Evolutionary conservation across 139 green algal species (phyloP).

Genomic region (Volvox africanus): DNA sequence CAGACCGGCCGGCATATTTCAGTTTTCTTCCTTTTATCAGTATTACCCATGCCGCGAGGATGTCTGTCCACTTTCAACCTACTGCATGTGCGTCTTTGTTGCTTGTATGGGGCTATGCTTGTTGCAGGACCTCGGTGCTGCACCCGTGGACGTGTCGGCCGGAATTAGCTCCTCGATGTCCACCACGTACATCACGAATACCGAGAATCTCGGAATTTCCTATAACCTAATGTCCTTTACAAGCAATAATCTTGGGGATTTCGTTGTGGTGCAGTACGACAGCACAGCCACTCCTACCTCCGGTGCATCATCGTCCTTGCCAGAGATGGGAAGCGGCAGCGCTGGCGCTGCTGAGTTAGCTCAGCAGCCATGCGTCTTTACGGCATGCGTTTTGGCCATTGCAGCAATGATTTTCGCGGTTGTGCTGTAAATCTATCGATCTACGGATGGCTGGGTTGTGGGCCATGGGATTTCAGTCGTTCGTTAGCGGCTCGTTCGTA

Average conservation of each 20-base stretch:
- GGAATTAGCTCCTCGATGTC: background rate
- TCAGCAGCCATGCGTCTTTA: background rate
- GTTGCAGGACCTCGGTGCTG: background rate
- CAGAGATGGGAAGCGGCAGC: background rate
- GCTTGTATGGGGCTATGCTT: background rate
- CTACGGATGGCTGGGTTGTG: too few relatives aligned
- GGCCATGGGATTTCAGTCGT: too few relatives aligned
- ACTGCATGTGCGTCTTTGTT: background rate
- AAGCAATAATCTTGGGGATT: slow-evolving; percentile 13
- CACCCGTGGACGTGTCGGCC: background rate
- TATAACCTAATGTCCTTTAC: background rate
- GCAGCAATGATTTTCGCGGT: background rate
- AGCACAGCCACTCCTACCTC: background rate
- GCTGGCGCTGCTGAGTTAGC: background rate
- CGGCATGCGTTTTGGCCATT: background rate
- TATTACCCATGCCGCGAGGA: background rate
- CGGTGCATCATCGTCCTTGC: background rate
- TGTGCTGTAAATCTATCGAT: background rate
- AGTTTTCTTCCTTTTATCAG: background rate
- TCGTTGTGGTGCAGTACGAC: slow-evolving; percentile 29
- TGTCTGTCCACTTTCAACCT: background rate
- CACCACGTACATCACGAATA: background rate
- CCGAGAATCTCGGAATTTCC: background rate
- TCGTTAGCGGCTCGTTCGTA: too few relatives aligned
- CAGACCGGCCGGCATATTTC: background rate